These are phyloP conservation scores for Fulvia fulva DNA, from an alignment of 2,329 filamentous ascomycete genomes.

Conservation along the genomic window DNA sequence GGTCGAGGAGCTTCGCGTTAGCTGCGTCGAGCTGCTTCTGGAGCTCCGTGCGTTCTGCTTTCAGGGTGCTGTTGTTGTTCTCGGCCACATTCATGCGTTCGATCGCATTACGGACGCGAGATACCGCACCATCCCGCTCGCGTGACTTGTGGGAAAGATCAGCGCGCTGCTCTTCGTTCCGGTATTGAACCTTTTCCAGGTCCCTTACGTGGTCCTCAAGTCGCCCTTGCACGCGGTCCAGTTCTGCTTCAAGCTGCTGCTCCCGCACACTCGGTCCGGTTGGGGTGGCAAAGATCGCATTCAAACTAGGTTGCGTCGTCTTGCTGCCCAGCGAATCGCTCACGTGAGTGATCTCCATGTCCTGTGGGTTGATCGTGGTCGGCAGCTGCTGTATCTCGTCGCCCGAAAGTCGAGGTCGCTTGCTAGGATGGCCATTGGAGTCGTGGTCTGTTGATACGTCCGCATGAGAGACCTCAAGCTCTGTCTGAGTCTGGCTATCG, in stretches of 20 bases:
- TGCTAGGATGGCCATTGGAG: constrained; percentile 11
- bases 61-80: constrained; percentile 21
- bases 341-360: constrained; percentile 38
- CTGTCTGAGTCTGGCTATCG: constrained; percentile 33
- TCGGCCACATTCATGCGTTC: constrained; percentile 20
- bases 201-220: constrained; percentile 29
- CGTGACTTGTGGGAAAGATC: constrained; percentile 24
- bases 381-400: constrained; percentile 19
- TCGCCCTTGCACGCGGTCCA: constrained; percentile 23
- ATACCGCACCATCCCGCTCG: constrained; percentile 28
- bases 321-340: constrained; percentile 41
- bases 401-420: constrained; percentile 24
- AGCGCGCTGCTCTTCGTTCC: constrained; percentile 31
- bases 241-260: constrained; percentile 20
- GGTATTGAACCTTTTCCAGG: constrained; percentile 32
- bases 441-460: not conserved
- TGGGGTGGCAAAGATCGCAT: not conserved
- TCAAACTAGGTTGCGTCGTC: constrained; percentile 16
- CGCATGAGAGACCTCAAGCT: constrained; percentile 15
- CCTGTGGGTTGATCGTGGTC: constrained; percentile 31
- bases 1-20: constrained; percentile 25
- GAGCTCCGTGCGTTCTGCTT: constrained; percentile 26
- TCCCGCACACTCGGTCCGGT: constrained; percentile 15
- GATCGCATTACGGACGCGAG: constrained; percentile 21
- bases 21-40: constrained; percentile 31